Percentiles rank a stretch among this genome's conserved stretches.
Conservation (phyloP, 2,329 filamentous ascomycete genomes). For the Arachnomyces sp. region DNA sequence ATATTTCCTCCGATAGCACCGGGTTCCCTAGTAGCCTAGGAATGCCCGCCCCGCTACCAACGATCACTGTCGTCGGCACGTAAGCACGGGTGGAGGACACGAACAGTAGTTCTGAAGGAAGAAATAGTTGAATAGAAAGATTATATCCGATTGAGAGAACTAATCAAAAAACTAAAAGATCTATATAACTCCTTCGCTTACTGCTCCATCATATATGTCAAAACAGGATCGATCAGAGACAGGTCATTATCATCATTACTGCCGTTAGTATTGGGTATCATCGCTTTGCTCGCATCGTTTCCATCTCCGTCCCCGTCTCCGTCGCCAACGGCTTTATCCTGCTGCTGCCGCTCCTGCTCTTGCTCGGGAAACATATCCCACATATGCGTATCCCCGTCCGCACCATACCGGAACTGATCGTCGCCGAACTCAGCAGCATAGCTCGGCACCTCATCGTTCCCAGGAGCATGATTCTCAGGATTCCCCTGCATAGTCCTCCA, state of each 20-base stretch:
- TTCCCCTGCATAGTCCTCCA: conserved; percentile 30
- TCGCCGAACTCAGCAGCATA: conserved; percentile 7
- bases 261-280: conserved; percentile 17
- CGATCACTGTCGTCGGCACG: too few relatives aligned
- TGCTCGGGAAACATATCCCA: conserved; percentile 12
- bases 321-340: background rate
- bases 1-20: too few relatives aligned
- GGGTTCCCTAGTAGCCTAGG: too few relatives aligned
- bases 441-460: conserved; percentile 5
- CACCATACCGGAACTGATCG: background rate
- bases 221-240: conserved; percentile 27
- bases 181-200: background rate
- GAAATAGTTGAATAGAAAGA: conserved; percentile 4
- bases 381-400: conserved; percentile 21
- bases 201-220: conserved; percentile 17
- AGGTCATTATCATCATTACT: conserved; percentile 19
- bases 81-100: too few relatives aligned
- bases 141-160: background rate
- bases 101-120: too few relatives aligned
- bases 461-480: conserved; percentile 9
- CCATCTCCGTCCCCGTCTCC: conserved; percentile 3
- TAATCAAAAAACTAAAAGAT: too few relatives aligned
- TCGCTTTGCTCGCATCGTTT: conserved; percentile 16
- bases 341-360: conserved; percentile 7
- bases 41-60: too few relatives aligned